phyloP scores from a whole-genome alignment of 306 rosid genomes.

The Pterocarpus macrocarpus region DNA sequence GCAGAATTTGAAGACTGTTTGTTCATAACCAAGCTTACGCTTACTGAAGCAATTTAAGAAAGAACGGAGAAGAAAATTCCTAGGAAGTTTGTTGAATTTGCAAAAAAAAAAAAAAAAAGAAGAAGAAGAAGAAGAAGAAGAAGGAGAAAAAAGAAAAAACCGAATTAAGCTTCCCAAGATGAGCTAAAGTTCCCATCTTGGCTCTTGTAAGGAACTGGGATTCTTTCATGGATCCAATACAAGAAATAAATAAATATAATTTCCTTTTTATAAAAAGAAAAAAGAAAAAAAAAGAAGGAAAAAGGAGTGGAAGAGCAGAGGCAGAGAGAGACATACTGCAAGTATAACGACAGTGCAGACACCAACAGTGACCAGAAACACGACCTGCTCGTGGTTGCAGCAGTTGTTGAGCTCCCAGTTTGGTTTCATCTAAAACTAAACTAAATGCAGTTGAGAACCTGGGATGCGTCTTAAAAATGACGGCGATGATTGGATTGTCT shows the following conservation, averaged over 20 bases:
- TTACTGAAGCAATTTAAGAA: not conserved
- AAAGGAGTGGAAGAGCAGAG: not conserved
- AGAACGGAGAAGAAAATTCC: not conserved
- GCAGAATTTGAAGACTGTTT: not conserved
- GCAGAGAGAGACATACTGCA: slow-evolving; percentile 54
- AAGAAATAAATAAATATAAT: not conserved
- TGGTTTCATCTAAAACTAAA: slow-evolving; percentile 53
- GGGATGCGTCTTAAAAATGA: no score
- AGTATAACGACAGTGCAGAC: slow-evolving; percentile 72
- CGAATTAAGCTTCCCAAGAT: no score
- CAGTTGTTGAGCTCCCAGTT: slow-evolving; percentile 73
- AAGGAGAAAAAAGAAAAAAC: no score
- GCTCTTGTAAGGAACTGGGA: no score
- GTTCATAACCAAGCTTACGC: not conserved
- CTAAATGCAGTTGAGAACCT: no score
- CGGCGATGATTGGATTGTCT: not conserved
- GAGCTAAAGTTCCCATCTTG: no score
- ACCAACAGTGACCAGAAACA: slow-evolving; percentile 60
- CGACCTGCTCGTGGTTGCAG: slow-evolving; percentile 76
- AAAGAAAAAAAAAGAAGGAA: no score
- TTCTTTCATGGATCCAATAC: not conserved
- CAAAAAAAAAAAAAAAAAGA: not conserved
- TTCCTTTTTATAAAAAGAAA: no score
- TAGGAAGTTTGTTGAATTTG: not conserved
- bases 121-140: no score